Evolutionary conservation across 495 filamentous ascomycete genomes (phyloP).

Genomic region (Talaromyces adpressus): DNA sequence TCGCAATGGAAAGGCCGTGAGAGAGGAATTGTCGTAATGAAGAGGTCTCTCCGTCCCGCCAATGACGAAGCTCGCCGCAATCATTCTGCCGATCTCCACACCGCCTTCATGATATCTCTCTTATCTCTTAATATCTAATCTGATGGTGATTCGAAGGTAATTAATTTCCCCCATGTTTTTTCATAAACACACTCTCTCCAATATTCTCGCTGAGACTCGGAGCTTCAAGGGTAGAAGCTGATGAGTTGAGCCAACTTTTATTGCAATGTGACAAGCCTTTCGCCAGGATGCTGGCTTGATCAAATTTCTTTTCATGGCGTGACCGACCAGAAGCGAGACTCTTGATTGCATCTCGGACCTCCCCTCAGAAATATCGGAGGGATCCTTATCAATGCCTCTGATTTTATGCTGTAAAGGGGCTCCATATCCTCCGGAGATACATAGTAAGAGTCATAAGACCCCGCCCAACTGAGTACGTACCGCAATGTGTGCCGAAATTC

Average conservation of each 20-base stretch:
- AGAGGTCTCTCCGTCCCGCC: background rate
- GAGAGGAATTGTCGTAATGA: background rate
- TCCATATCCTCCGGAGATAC: no score
- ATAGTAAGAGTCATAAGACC: no score
- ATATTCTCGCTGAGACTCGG: background rate
- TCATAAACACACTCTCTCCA: background rate
- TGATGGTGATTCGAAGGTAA: background rate
- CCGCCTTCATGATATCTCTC: background rate
- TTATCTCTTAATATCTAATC: background rate
- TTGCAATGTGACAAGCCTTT: background rate
- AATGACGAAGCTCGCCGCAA: conserved; percentile 3
- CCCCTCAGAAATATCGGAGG: no score
- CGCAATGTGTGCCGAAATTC: background rate
- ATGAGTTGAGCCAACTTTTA: no score
- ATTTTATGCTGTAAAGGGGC: no score
- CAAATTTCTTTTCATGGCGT: background rate
- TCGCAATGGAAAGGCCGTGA: background rate
- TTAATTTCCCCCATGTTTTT: background rate
- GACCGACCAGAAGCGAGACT: background rate
- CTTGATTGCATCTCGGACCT: no score
- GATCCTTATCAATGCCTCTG: no score
- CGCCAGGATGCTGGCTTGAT: background rate
- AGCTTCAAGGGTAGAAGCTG: background rate
- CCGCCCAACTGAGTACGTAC: background rate
- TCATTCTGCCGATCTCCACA: background rate